phyloP scores from a whole-genome alignment of 306 rosid species.

The Vigna trinervia region DNA sequence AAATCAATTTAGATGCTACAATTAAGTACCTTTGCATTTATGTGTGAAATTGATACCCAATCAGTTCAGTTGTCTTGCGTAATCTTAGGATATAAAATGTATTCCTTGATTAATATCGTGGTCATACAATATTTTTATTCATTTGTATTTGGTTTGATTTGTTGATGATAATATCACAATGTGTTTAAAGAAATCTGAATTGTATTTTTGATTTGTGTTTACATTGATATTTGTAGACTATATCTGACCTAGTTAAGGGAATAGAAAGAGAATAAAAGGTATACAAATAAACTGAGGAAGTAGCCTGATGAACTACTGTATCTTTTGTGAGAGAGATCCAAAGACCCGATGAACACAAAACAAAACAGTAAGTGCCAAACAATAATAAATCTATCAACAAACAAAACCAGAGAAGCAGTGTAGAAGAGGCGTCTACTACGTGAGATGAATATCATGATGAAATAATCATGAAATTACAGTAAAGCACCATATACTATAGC shows the following conservation, averaged over 20 bases:
- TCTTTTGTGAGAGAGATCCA: neutral
- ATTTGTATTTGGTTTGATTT: too few relatives aligned
- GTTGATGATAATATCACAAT: too few relatives aligned
- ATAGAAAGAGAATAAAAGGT: neutral
- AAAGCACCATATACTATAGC: neutral
- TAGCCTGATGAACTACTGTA: neutral
- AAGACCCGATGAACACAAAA: neutral
- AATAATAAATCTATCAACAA: too few relatives aligned
- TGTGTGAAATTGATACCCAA: too few relatives aligned
- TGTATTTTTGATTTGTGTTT: neutral
- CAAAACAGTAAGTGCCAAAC: neutral
- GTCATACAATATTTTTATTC: too few relatives aligned
- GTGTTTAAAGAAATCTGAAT: neutral
- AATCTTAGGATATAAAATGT: too few relatives aligned
- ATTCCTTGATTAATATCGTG: too few relatives aligned
- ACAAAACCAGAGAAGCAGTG: neutral
- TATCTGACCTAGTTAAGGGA: neutral
- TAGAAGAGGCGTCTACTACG: neutral
- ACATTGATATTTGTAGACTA: neutral
- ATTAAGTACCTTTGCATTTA: too few relatives aligned
- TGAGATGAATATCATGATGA: neutral
- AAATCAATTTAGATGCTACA: too few relatives aligned
- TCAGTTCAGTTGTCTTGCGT: too few relatives aligned
- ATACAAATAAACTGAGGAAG: neutral
- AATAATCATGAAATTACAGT: neutral